Conservation (phyloP, 2,329 filamentous ascomycete species). For the Proliferodiscus dingleyae region DNA sequence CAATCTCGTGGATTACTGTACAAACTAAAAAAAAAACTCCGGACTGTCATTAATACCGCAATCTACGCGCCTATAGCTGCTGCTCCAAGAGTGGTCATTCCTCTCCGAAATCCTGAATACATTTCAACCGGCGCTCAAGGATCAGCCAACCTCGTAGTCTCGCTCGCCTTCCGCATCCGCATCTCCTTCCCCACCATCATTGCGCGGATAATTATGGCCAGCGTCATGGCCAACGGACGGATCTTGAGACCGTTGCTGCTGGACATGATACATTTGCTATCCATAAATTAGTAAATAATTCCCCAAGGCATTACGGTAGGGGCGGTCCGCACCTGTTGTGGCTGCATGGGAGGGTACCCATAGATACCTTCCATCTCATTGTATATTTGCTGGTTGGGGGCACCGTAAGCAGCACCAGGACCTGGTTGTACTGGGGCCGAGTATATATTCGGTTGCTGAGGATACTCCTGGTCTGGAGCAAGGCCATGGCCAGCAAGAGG, state of each 20-base stretch:
- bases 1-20: not conserved
- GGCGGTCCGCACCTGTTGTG: conserved; percentile 67
- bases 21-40: conserved; percentile 1
- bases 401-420: conserved; percentile 67
- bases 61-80: conserved; percentile 1
- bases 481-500: conserved; percentile 56
- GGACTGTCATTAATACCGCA: conserved; percentile 5
- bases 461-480: conserved; percentile 70
- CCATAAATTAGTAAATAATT: conserved; percentile 4
- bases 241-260: conserved; percentile 34
- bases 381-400: conserved; percentile 73
- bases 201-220: conserved; percentile 33
- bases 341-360: conserved; percentile 71
- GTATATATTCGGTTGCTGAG: conserved; percentile 76
- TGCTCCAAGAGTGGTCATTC: conserved; percentile 1
- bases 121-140: not conserved
- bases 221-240: conserved; percentile 34
- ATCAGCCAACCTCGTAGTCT: conserved; percentile 37
- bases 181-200: conserved; percentile 38
- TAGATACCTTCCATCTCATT: conserved; percentile 82
- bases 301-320: not conserved
- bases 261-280: conserved; percentile 38
- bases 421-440: conserved; percentile 71
- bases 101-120: conserved; percentile 10
- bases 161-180: conserved; percentile 42